A percentile compares a stretch with the other conserved stretches of the same genome.
phyloP scores from a whole-genome alignment of 257 asterid species.

The Scutellaria galericulata region DNA sequence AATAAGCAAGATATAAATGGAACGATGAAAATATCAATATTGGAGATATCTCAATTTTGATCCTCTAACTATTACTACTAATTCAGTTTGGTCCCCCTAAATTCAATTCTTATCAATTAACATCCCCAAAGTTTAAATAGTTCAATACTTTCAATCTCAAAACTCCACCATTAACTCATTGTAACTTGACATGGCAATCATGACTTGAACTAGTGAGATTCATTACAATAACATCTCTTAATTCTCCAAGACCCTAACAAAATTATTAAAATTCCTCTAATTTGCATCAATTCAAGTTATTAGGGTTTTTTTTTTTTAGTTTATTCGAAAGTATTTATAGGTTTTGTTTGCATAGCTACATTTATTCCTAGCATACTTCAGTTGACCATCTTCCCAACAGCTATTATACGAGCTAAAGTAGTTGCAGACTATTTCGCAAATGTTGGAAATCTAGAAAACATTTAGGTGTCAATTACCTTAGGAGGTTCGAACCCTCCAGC shows the following conservation, averaged over 20 bases:
- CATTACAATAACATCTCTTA: too few species aligned
- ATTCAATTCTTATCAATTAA: neutral
- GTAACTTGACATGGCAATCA: too few species aligned
- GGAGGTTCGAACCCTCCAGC: constrained; percentile 98
- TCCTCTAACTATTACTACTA: neutral
- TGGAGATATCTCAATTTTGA: neutral
- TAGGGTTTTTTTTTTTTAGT: too few species aligned
- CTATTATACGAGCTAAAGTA: neutral
- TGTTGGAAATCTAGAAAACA: constrained; percentile 15
- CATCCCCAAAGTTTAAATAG: neutral
- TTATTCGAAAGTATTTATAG: neutral
- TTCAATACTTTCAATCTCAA: too few species aligned
- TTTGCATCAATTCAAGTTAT: too few species aligned
- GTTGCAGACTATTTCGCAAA: neutral
- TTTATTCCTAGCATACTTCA: neutral
- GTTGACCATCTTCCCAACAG: neutral
- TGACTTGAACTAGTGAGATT: too few species aligned
- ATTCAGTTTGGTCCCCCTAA: neutral
- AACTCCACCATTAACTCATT: too few species aligned
- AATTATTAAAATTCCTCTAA: too few species aligned
- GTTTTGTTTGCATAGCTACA: neutral
- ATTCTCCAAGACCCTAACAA: too few species aligned
- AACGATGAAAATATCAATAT: neutral
- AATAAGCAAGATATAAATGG: neutral
- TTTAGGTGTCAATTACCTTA: constrained; percentile 54